A percentile compares a stretch with the other conserved stretches of the same genome.
These are phyloP conservation scores for Candolleomyces efflorescens DNA, from an alignment of 768 basidiomycete genomes.

Conservation along the genomic window DNA sequence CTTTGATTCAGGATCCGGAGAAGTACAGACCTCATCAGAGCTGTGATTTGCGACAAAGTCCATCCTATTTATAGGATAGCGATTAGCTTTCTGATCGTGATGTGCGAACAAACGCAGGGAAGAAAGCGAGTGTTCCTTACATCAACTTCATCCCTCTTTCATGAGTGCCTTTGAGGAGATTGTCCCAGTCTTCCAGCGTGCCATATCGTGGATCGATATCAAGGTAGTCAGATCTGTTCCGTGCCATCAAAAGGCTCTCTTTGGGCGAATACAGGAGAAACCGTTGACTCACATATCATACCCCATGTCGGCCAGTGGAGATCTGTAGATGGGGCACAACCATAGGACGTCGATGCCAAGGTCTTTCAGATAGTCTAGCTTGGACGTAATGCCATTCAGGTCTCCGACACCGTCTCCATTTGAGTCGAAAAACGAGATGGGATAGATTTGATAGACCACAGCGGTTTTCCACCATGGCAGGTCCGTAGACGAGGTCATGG, in stretches of 20 bases:
- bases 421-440: constrained; percentile 64
- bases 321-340: constrained; percentile 69
- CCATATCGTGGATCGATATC: constrained; percentile 64
- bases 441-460: constrained; percentile 66
- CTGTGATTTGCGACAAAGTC: constrained; percentile 76
- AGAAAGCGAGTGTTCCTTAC: constrained; percentile 28
- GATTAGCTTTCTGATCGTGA: too few species aligned
- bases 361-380: constrained; percentile 64
- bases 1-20: background rate
- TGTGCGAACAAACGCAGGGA: too few species aligned
- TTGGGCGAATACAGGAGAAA: background rate
- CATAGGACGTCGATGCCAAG: constrained; percentile 67
- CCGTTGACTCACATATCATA: constrained; percentile 54
- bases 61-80: too few species aligned
- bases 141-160: constrained; percentile 67
- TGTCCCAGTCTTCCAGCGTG: constrained; percentile 57
- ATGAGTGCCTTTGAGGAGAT: constrained; percentile 48
- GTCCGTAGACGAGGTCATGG: too few species aligned
- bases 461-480: constrained; percentile 55
- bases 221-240: constrained; percentile 55
- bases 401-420: constrained; percentile 70
- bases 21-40: constrained; percentile 49
- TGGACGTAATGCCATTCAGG: constrained; percentile 57
- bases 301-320: constrained; percentile 69
- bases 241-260: background rate